Base-by-base conservation (phyloP, 305 asterid species). In the Andrographis paniculata region DNA sequence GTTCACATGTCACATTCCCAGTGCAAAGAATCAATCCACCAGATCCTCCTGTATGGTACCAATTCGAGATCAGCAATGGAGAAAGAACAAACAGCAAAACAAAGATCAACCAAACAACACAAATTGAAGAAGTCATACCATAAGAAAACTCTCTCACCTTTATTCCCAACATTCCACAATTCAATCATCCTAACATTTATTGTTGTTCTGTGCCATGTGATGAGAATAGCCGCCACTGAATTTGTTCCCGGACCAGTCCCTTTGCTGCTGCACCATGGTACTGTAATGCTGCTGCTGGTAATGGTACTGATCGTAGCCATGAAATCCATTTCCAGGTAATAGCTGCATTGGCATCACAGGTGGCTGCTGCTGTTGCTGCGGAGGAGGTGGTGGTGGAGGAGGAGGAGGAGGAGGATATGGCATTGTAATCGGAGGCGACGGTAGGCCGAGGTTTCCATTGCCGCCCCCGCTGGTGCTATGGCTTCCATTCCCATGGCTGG, bases 161-260 rank as follows among this genome's bases (percentile, higher is more conserved):
- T 57, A 57, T 40, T 47, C 53, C 57, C 56, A n/a, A n/a, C n/a
- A n/a, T n/a, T 31, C 46, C 45, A 48, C 60, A 2, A 45, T 31
- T 12, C 16, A n/a, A 31, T 45, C 31, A n/a, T 3, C 1, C 37
- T 40, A 69, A 60, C 67, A 64, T 35, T 68, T 61, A 73, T 28
- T 72, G 55, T 72, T 73, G 57, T 65, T 63, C 45, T 64, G 79
- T 63, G 73, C 22, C 59, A 65, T 64, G 48, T 66, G 83, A 42
- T 76, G 74, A 41, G 69, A 65, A 43, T 61, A 70, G 16, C 67
- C 77, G 16, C 67, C 77, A 52, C 48, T 66, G 33, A 61, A 70
- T 53, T 71, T 75, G 63, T 59, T 72, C 49, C 79, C 81, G 27
- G 84, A 53, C 91, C 91, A 76, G 49, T 74, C 82, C 58, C 77